Percentiles rank a stretch among this genome's conserved stretches.
Evolutionary conservation across 306 rosid genomes (phyloP).

Genomic region (Sindora glabra): DNA sequence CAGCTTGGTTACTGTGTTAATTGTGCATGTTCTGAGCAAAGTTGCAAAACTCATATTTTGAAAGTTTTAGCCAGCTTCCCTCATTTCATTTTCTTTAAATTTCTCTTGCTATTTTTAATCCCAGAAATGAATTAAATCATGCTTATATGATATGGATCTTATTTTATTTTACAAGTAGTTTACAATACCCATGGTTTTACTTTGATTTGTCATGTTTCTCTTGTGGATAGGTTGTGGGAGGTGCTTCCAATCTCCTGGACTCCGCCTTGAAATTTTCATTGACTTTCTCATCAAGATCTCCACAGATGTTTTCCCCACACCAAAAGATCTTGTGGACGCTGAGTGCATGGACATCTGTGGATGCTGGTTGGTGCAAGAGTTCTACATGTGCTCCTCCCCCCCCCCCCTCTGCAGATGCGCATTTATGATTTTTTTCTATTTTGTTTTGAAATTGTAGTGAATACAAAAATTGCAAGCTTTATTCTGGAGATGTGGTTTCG

Average conservation of each 20-base stretch:
- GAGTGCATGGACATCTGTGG: slow-evolving; percentile 44
- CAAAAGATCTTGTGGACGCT: slow-evolving; percentile 64
- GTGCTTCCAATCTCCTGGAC: slow-evolving; percentile 35
- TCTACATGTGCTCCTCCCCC: background rate
- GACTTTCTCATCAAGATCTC: slow-evolving; percentile 75
- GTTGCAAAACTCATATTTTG: too few species aligned
- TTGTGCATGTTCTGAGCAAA: too few species aligned
- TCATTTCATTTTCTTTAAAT: too few species aligned
- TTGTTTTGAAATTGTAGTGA: slow-evolving; percentile 26
- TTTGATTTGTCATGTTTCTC: slow-evolving; percentile 6
- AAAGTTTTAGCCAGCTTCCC: too few species aligned
- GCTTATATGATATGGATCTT: background rate
- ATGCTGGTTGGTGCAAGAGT: slow-evolving; percentile 46
- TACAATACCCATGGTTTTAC: background rate
- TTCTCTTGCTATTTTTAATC: too few species aligned
- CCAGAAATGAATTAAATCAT: background rate
- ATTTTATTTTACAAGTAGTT: background rate
- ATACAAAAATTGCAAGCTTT: slow-evolving; percentile 48
- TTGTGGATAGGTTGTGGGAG: slow-evolving; percentile 31
- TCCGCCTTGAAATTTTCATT: slow-evolving; percentile 51
- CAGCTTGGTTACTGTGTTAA: too few species aligned
- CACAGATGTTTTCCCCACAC: slow-evolving; percentile 79
- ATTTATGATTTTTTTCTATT: background rate
- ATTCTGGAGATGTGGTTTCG: slow-evolving; percentile 81
- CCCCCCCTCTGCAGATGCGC: background rate